Conservation (phyloP, 2,329 filamentous ascomycete genomes). For the Claviceps paspali region DNA sequence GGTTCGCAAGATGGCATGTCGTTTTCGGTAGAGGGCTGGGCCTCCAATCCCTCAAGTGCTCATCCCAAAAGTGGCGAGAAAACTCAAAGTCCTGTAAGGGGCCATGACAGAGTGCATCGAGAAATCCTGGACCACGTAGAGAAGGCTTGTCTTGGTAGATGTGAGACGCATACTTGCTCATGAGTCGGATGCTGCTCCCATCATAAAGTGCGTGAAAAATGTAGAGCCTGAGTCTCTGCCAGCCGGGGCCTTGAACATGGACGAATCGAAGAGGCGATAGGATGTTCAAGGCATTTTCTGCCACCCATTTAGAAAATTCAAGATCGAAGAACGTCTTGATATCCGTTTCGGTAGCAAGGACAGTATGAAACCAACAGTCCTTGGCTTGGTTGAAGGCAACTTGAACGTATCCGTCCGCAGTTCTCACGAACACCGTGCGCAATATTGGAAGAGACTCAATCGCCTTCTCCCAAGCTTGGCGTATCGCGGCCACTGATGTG, state of each 20-base stretch:
- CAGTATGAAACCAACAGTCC: slow-evolving; percentile 29
- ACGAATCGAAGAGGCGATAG: slow-evolving; percentile 36
- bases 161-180: slow-evolving; percentile 41
- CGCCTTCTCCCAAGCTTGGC: slow-evolving; percentile 40
- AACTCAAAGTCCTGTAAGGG: slow-evolving; percentile 37
- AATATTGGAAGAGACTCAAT: slow-evolving; percentile 45
- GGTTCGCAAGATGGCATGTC: slow-evolving; percentile 4
- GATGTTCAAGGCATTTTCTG: slow-evolving; percentile 32
- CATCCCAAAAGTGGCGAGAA: slow-evolving; percentile 49
- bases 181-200: slow-evolving; percentile 57
- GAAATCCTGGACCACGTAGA: slow-evolving; percentile 46
- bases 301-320: slow-evolving; percentile 35
- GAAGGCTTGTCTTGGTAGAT: slow-evolving; percentile 10
- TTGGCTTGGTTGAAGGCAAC: slow-evolving; percentile 36
- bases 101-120: slow-evolving; percentile 52
- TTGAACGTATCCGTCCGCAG: slow-evolving; percentile 63
- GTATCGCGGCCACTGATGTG: slow-evolving; percentile 33
- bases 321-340: slow-evolving; percentile 19
- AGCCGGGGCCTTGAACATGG: slow-evolving; percentile 16
- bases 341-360: slow-evolving; percentile 12
- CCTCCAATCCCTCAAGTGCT: slow-evolving; percentile 29
- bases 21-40: background rate
- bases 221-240: slow-evolving; percentile 1
- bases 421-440: slow-evolving; percentile 56
- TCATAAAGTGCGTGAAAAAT: slow-evolving; percentile 82